Base-by-base conservation (phyloP, 1,284 basidiomycete species). In the Boletellus sp. region DNA sequence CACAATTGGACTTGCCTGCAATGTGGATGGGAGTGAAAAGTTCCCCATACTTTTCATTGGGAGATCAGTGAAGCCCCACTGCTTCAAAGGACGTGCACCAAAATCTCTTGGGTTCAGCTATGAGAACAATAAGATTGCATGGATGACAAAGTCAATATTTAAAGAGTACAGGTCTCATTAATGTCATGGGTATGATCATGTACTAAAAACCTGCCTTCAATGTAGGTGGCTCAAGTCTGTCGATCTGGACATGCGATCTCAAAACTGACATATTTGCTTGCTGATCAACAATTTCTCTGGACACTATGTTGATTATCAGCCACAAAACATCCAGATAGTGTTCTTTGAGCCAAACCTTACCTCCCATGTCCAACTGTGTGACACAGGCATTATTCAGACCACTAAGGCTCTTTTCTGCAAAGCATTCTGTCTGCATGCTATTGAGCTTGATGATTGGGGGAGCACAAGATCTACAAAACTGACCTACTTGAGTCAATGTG, bases 21-120 rank as follows among this genome's bases (percentile, higher is more conserved):
- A 54, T 51, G 49, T 45, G 12, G 30, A 54, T 51, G 49, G 52
- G 0, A 47, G 21, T 21, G 37, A 51, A 11, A 51, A 47, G 16
- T 4, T 32, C 1, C 18, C 24, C 0, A 5, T 40, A 0, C 13
- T 51, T 5, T 54, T 51, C 13, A 41, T 54, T 37, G 49, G 41
- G 12, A 51, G 44, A n/a, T 10, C 6, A 2, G 8, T 0, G 1
- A 53, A 45, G 7, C 50, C 47, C 0, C 11, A 3, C 0, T 57
- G 53, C 44, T 57, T 57, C 15, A 12, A 52, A 1, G 35, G 22
- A 2, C 11, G 21, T 5, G 10, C 32, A 2, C 21, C 32, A 7
- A 8, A 50, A 1, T 4, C 22, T 2, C 8, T 3, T 3, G 49
- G 48, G 1, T 33, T 56, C 26, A n/a, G 55, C 21, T 56, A 56